Base-by-base conservation (phyloP, 2,329 filamentous ascomycete species). In the Penicillium sp. region DNA sequence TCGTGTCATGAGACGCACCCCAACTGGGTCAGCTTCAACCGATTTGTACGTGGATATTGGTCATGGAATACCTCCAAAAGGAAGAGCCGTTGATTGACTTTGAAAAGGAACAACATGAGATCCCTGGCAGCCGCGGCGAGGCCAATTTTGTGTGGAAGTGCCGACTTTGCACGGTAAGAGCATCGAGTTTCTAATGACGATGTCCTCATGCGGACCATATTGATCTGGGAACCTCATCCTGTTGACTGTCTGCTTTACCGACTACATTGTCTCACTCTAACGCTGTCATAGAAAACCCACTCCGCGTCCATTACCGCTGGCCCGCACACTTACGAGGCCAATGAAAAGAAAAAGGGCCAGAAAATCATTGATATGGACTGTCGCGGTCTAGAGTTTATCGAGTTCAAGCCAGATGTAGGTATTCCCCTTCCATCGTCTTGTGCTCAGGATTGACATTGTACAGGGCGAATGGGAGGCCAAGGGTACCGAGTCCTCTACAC, bases 101-200 rank as follows among this genome's bases (percentile, higher is more conserved):
- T n/a, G n/a, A n/a, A n/a, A 46, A 95, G 87, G 90, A 96, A 61
- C 76, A 73, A 57, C 89, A 93, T 60, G 88, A 95, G 49, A 80
- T 95, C 64, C 92, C 86, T 48, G 89, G 89, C 23, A 95, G 89
- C 64, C 79, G 87, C 57, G 92, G 92, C 49, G 89, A 96, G 66
- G 92, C 92, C 44, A 96, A 96, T 66, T 98, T 98, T 66, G 92
- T 98, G n/a, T 98, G 92, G 90, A 89, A 81, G 65, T 98, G 92
- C 76, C 95, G 93, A 68, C 90, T 92, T 61, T 98, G 92, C 80
- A 93, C 92, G 78, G 88, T 92, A 51, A 22, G 18, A 9, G 9
- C 18, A 5, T 9, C 5, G 18, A 22, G 18, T 22, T 5, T 9
- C 18, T 9, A 9, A 5, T 22, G 18, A 5, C 5, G 5, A 5